These are phyloP conservation scores for Vishniacozyma victoriae DNA, from an alignment of 768 basidiomycete genomes.

Conservation along the genomic window DNA sequence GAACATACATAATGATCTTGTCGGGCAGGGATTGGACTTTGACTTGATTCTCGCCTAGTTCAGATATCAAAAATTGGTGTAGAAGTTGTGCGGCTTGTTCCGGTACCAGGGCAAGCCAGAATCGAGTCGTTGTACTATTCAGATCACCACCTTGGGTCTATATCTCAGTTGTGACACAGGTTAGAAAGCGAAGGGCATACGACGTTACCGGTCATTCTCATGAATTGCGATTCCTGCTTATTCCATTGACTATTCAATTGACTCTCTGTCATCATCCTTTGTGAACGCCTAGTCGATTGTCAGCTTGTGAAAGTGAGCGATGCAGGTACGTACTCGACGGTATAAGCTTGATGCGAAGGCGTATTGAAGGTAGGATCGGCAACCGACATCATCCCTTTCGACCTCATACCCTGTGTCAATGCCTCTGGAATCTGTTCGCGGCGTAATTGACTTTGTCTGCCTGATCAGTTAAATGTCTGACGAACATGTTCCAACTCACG, in stretches of 20 bases:
- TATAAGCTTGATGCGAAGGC: constrained; percentile 27
- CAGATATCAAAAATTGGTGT: constrained; percentile 10
- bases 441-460: constrained; percentile 63
- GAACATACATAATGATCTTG: constrained; percentile 10
- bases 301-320: neutral
- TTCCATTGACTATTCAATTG: constrained; percentile 36
- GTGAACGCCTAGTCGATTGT: constrained; percentile 16
- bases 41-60: constrained; percentile 23
- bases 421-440: constrained; percentile 60
- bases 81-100: constrained; percentile 19
- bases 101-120: constrained; percentile 26
- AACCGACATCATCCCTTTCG: constrained; percentile 67
- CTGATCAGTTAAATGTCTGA: neutral
- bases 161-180: neutral
- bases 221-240: constrained; percentile 43
- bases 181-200: constrained; percentile 7
- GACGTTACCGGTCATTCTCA: constrained; percentile 39
- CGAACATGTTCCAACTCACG: constrained; percentile 49
- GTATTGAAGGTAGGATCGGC: constrained; percentile 54
- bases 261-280: constrained; percentile 21
- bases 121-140: constrained; percentile 32
- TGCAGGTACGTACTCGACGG: constrained; percentile 14
- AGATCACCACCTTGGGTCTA: constrained; percentile 37
- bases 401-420: constrained; percentile 63
- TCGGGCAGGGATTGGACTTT: neutral